A percentile compares a stretch with the other conserved stretches of the same genome.
These are phyloP conservation scores for Debaryomyces hansenii DNA, from an alignment of 805 yeast genomes.

Conservation along the genomic window DNA sequence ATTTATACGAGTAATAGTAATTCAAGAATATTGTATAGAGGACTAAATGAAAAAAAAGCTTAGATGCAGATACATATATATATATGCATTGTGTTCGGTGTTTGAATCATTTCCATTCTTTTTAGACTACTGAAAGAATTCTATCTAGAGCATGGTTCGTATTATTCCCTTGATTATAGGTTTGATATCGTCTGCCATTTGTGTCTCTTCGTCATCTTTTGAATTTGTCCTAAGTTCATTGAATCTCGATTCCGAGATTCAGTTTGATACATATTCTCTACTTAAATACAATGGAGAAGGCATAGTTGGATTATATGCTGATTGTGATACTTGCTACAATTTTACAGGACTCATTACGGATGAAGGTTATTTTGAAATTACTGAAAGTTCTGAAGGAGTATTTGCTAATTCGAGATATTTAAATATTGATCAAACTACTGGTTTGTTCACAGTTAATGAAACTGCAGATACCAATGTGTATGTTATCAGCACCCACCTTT, in stretches of 20 bases:
- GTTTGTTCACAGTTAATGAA: constrained; percentile 4
- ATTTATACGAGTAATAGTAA: too few species aligned
- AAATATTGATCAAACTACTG: constrained; percentile 6
- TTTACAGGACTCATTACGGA: constrained; percentile 6
- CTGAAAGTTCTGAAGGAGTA: constrained; percentile 2
- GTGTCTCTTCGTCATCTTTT: too few species aligned
- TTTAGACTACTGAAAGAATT: too few species aligned
- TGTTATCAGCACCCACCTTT: constrained; percentile 3
- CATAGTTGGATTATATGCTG: constrained; percentile 6
- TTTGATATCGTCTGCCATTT: too few species aligned
- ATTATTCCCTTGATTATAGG: too few species aligned
- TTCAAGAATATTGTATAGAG: too few species aligned
- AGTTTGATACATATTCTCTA: neutral
- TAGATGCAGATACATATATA: too few species aligned
- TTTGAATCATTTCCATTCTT: too few species aligned
- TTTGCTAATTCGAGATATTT: constrained; percentile 3
- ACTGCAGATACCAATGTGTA: constrained; percentile 5
- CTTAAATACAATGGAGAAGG: constrained; percentile 6
- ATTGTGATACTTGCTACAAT: constrained; percentile 8
- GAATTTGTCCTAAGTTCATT: too few species aligned
- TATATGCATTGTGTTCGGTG: too few species aligned
- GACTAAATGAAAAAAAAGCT: too few species aligned
- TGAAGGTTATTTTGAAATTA: constrained; percentile 8
- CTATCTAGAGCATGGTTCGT: too few species aligned
- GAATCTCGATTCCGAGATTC: neutral